A percentile compares a stretch with the other conserved stretches of the same genome.
These are phyloP conservation scores for Neobulgaria alba DNA, from an alignment of 2,329 filamentous ascomycete genomes.

Conservation along the genomic window DNA sequence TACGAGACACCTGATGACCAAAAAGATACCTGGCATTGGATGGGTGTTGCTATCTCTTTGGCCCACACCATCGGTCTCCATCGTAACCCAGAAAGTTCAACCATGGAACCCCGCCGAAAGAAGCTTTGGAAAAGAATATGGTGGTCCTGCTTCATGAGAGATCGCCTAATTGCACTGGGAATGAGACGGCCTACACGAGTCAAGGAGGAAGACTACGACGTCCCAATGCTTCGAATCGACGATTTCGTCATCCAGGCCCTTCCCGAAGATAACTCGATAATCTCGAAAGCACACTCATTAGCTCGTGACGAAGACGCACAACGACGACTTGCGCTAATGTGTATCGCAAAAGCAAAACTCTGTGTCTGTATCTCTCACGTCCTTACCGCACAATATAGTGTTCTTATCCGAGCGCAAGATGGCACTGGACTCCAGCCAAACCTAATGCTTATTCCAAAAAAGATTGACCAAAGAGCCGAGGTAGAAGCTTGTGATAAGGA, in stretches of 20 bases:
- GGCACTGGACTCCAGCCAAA: constrained; percentile 60
- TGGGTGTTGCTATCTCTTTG: constrained; percentile 88
- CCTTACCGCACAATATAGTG: constrained; percentile 84
- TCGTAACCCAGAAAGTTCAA: constrained; percentile 71
- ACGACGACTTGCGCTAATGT: constrained; percentile 73
- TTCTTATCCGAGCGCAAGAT: constrained; percentile 75
- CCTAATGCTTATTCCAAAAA: constrained; percentile 90
- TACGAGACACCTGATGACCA: constrained; percentile 95
- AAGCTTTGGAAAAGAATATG: constrained; percentile 91
- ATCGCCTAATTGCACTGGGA: constrained; percentile 82
- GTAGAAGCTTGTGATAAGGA: constrained; percentile 73
- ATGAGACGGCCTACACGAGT: constrained; percentile 91
- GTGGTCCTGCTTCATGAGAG: constrained; percentile 97
- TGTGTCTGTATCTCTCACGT: constrained; percentile 86
- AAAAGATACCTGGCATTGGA: constrained; percentile 98
- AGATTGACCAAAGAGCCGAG: constrained; percentile 69
- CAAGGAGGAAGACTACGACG: constrained; percentile 88
- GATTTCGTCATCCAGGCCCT: constrained; percentile 76
- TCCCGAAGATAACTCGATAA: constrained; percentile 57
- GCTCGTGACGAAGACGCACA: constrained; percentile 66
- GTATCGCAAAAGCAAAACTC: constrained; percentile 83
- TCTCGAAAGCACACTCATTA: constrained; percentile 62
- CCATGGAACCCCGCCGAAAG: constrained; percentile 64
- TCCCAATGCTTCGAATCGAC: constrained; percentile 75
- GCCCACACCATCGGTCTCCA: constrained; percentile 91